Evolutionary conservation across 805 yeast species (phyloP), one percentile per base, ranked within the genome.

Genomic region (Saccharomycopsis sp.): DNA sequence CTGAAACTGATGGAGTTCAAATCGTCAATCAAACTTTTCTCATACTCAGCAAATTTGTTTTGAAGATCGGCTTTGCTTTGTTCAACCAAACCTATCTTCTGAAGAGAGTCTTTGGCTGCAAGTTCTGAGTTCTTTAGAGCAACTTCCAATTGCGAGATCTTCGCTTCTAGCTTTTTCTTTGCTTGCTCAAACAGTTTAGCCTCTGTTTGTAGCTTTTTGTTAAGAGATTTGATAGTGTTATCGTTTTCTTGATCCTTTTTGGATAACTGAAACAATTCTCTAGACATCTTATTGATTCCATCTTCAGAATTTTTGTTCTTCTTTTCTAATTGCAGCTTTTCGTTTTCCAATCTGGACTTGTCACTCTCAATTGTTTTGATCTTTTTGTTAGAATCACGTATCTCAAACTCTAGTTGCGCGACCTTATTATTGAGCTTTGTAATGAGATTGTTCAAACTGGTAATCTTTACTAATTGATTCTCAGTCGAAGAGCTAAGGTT

Each of bases 241-340:
- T 79, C 83, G 3, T 78, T 65, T 0, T 79, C 78, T 1, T 79
- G 82, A 59, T 84, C 85, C 38, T 82, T 83, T 57, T 81, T 82
- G 0, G 83, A 78, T 50, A 90, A 73, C 53, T 79, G 79, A 69
- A 89, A 81, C 34, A 92, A 73, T 63, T 92, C 98, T 47, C 93
- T 75, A 57, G 86, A 87, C 96, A 92, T 88, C 64, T 90, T 91
- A 68, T 91, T 91, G 55, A 92, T 85, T 2, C 96, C 97, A 60
- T 83, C 85, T 66, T 92, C 97, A 1, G 93, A 87, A 63, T 80
- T 85, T 24, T 76, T 76, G 64, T 83, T 86, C 12, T 78, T 79
- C 1, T 47, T 62, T 0, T 62, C 62, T 3, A 69, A 55, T 1
- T 61, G 66, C 3, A 67, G 64, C 2, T 75, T 61, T 12, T 70